A percentile compares a stretch with the other conserved stretches of the same genome.
These are phyloP conservation scores for Stephanodiscus minutulus DNA, from an alignment of 108 stramenopile genomes.

Conservation along the genomic window DNA sequence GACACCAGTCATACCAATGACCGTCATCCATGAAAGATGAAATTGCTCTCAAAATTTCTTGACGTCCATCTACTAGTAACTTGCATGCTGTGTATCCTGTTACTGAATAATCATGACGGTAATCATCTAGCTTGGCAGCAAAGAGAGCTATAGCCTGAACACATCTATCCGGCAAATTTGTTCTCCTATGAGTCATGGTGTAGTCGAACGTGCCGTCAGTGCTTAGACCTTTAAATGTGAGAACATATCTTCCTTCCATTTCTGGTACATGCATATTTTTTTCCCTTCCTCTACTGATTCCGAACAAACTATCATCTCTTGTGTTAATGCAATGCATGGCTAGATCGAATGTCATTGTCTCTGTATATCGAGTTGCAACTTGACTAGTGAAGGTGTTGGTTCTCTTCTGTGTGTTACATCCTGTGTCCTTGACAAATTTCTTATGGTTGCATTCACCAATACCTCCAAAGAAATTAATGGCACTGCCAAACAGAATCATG, in stretches of 20 bases:
- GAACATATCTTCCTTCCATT: neutral
- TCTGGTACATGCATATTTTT: neutral
- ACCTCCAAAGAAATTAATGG: slow-evolving; percentile 22
- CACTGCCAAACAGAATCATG: slow-evolving; percentile 7
- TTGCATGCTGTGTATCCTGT: neutral
- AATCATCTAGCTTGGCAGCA: neutral
- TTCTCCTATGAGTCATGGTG: neutral
- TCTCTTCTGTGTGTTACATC: neutral
- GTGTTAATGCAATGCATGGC: neutral
- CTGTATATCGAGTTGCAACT: slow-evolving; percentile 1
- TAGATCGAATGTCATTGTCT: neutral
- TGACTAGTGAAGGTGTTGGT: neutral
- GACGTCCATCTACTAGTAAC: neutral
- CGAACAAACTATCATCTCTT: neutral
- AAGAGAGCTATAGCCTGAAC: neutral
- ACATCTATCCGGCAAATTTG: neutral
- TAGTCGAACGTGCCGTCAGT: neutral
- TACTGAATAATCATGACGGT: neutral
- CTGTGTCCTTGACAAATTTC: slow-evolving; percentile 5
- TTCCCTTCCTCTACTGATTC: neutral
- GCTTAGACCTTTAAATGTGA: neutral
- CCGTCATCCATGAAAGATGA: neutral
- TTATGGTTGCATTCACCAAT: slow-evolving; percentile 17
- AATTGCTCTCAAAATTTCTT: neutral
- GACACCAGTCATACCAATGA: slow-evolving; percentile 5